Percentiles rank a stretch among this genome's conserved stretches.
Conservation (phyloP, 2,329 filamentous ascomycete genomes). For the Trichoderma sp. region DNA sequence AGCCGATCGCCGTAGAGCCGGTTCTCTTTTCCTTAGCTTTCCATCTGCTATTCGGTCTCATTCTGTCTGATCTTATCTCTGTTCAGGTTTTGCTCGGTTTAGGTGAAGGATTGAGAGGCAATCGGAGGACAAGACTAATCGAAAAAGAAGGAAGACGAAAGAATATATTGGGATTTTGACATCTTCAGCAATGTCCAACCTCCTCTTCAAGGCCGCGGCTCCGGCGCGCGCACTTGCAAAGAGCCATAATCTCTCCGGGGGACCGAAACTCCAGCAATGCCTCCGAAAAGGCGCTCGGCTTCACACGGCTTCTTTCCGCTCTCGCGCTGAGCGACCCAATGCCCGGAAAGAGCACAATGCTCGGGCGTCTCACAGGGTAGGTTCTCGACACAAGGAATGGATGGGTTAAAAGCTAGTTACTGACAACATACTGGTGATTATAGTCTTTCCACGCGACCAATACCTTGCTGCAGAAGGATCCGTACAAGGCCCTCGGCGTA, state of each 20-base stretch:
- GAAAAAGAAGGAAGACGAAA: neutral
- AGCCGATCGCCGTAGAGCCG: constrained; percentile 5
- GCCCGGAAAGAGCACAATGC: constrained; percentile 22
- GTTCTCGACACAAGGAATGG: constrained; percentile 4
- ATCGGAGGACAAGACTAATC: neutral
- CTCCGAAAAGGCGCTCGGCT: constrained; percentile 39
- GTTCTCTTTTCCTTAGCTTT: neutral
- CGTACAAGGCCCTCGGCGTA: constrained; percentile 85
- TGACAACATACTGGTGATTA: constrained; percentile 28
- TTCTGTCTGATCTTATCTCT: neutral
- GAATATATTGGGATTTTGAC: neutral
- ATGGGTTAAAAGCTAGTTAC: neutral
- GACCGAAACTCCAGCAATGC: constrained; percentile 41
- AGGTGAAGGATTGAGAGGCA: neutral
- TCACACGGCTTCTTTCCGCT: constrained; percentile 33
- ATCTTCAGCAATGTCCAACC: constrained; percentile 38
- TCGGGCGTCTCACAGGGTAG: constrained; percentile 31
- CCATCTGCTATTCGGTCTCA: neutral
- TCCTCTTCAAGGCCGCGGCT: constrained; percentile 47
- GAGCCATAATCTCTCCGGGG: constrained; percentile 38
- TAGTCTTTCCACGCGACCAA: constrained; percentile 62
- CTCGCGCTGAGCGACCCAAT: constrained; percentile 25
- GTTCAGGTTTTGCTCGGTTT: neutral
- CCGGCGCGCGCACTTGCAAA: constrained; percentile 48
- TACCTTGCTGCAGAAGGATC: constrained; percentile 63